Percentiles rank a stretch among this genome's conserved stretches.
Conservation (phyloP, 805 yeast genomes). For the Wickerhamiella vanderwaltii region DNA sequence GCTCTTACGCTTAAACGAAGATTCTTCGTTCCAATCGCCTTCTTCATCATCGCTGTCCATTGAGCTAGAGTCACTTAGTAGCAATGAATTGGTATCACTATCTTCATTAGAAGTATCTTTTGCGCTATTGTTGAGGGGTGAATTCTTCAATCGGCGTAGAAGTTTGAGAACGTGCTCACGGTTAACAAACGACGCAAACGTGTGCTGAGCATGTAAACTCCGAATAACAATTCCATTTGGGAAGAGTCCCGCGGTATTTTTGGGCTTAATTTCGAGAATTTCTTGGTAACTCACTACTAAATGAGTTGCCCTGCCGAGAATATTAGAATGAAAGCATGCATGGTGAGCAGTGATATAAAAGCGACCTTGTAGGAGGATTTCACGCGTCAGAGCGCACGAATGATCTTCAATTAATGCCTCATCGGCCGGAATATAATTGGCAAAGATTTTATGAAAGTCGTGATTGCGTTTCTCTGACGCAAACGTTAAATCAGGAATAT, state of each 20-base stretch:
- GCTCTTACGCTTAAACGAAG: slow-evolving; percentile 10
- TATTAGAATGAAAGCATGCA: slow-evolving; percentile 74
- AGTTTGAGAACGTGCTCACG: slow-evolving; percentile 67
- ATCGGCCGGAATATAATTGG: slow-evolving; percentile 44
- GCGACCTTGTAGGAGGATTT: slow-evolving; percentile 78
- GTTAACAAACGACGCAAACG: slow-evolving; percentile 77
- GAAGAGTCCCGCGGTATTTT: slow-evolving; percentile 74
- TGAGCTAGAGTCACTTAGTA: slow-evolving; percentile 6
- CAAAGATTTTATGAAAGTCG: slow-evolving; percentile 69
- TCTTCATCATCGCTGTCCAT: slow-evolving; percentile 17
- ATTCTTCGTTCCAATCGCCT: slow-evolving; percentile 9
- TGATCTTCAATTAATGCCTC: slow-evolving; percentile 78
- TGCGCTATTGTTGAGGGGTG: slow-evolving; percentile 4
- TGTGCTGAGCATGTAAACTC: slow-evolving; percentile 50
- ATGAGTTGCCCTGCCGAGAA: slow-evolving; percentile 85
- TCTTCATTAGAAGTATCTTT: neutral
- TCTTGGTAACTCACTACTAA: slow-evolving; percentile 61
- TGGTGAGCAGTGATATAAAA: slow-evolving; percentile 66
- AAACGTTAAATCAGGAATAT: slow-evolving; percentile 17
- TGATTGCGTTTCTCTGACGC: slow-evolving; percentile 53
- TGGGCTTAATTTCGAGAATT: slow-evolving; percentile 62
- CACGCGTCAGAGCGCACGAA: slow-evolving; percentile 79
- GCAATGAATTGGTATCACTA: neutral
- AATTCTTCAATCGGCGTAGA: slow-evolving; percentile 30
- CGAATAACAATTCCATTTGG: slow-evolving; percentile 77